Percentiles rank a stretch among this genome's conserved stretches.
phyloP scores from a whole-genome alignment of 495 filamentous ascomycete genomes.

The Rhypophila decipiens region DNA sequence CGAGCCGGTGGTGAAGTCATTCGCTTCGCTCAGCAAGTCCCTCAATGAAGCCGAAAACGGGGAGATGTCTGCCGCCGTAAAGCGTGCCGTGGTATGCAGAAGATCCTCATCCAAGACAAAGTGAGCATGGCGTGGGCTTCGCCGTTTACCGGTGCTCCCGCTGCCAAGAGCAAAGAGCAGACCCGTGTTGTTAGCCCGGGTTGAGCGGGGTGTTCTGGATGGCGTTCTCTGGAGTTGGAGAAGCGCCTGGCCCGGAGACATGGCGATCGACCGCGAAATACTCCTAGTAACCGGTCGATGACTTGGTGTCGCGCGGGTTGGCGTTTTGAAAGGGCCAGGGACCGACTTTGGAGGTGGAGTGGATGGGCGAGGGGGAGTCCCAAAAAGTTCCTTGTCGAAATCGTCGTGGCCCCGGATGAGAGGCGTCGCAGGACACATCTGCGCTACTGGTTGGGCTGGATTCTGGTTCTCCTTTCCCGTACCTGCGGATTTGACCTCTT shows the following conservation, averaged over 20 bases:
- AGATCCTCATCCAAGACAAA: slow-evolving; percentile 22
- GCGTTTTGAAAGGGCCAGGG: slow-evolving; percentile 48
- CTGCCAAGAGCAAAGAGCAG: slow-evolving; percentile 15
- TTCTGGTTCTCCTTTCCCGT: slow-evolving; percentile 35
- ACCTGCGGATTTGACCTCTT: slow-evolving; percentile 28
- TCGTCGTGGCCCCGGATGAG: slow-evolving; percentile 36
- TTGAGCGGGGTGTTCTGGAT: slow-evolving; percentile 32
- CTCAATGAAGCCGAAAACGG: slow-evolving; percentile 56
- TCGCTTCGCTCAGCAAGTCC: slow-evolving; percentile 51
- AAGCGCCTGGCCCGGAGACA: slow-evolving; percentile 29
- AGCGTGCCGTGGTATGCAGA: slow-evolving; percentile 11
- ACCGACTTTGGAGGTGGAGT: slow-evolving; percentile 56
- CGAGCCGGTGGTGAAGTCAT: slow-evolving; percentile 35
- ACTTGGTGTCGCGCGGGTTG: slow-evolving; percentile 49
- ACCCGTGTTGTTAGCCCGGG: slow-evolving; percentile 11
- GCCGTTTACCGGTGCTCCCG: slow-evolving; percentile 24
- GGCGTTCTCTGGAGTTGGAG: slow-evolving; percentile 35
- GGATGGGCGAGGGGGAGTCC: slow-evolving; percentile 43
- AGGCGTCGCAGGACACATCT: slow-evolving; percentile 15
- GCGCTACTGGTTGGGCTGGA: neutral
- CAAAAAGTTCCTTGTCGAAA: slow-evolving; percentile 53
- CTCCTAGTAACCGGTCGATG: slow-evolving; percentile 52
- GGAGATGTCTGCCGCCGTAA: slow-evolving; percentile 36
- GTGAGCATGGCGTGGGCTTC: slow-evolving; percentile 30
- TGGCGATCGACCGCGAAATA: slow-evolving; percentile 42